Conservation (phyloP, 2,329 filamentous ascomycete species). For the Stemphylium beticola region DNA sequence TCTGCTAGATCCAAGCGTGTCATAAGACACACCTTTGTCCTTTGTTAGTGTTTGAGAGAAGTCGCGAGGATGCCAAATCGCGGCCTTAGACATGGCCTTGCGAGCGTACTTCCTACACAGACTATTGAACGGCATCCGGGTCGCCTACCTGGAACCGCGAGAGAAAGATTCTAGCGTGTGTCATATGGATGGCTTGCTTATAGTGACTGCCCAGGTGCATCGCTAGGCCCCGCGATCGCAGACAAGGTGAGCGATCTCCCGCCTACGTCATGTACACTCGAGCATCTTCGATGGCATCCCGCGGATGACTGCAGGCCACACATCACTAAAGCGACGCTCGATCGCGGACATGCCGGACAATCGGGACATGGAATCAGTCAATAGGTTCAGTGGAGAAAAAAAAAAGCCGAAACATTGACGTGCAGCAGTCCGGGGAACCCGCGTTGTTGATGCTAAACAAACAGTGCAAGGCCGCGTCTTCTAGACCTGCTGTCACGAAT, state of each 20-base stretch:
- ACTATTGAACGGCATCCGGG: constrained; percentile 4
- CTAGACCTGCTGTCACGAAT: background rate
- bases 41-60: background rate
- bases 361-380: background rate
- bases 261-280: constrained; percentile 8
- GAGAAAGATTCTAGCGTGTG: background rate
- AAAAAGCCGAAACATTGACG: background rate
- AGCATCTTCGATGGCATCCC: background rate
- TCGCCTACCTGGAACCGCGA: background rate
- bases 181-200: background rate
- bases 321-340: background rate
- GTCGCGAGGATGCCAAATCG: background rate
- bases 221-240: background rate
- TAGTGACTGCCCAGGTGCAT: background rate
- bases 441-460: background rate
- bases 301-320: constrained; percentile 7
- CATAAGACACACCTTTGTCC: background rate
- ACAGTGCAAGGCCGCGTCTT: background rate
- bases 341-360: constrained; percentile 5
- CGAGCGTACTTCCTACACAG: background rate
- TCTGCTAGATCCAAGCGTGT: background rate
- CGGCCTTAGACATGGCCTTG: background rate
- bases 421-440: background rate
- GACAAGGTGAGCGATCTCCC: background rate
- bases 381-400: background rate